Base-by-base conservation (phyloP, 176 grass and related monocot genomes). In the Avena insularis region DNA sequence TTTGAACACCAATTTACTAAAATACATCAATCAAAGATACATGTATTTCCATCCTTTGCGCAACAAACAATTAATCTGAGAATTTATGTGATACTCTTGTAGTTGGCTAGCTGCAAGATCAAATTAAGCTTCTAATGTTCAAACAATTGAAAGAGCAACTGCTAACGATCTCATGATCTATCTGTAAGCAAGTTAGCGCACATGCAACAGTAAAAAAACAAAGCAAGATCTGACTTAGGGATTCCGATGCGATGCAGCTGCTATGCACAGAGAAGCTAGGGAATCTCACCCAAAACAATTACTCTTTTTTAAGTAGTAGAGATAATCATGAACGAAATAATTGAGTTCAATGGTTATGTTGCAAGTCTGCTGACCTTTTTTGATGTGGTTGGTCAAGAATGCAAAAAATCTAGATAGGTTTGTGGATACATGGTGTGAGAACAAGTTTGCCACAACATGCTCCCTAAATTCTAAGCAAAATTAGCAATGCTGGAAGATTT, bases 241-340 rank as follows among this genome's bases (percentile, higher is more conserved):
- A 47, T 58, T 79, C 61, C 61, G 45, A 36, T 59, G 23, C 25
- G 75, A 82, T 83, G 64, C 71, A 75, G 72, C 57, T 40, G 12
- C 20, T 21, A 46, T 25, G 67, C 71, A 8, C 16, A 61, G 9
- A 31, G 35, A 70, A 71, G 62, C 6, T 27, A 21, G 50, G 31
- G 60, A 48, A 48, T 46, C 91, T 92, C 76, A 93, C 95, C 91
- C 40, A 6, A 43, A 43, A 7, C 40, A 43, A 43, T 43, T 43
- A 43, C 40, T 43, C 40, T 43, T 43, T 43, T 43, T 43, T 43
- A 43, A 43, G 40, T 43, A 43, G 40, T 43, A 43, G 40, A 43
- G 6, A 35, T 67, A 67, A 67, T 25, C 27, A 67, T 67, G 64
- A 67, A 67, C 2, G 13, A 7, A 33, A 67, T 29, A 35, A 15